Conservation (phyloP, 768 basidiomycete species). For the Suillus bovinus region DNA sequence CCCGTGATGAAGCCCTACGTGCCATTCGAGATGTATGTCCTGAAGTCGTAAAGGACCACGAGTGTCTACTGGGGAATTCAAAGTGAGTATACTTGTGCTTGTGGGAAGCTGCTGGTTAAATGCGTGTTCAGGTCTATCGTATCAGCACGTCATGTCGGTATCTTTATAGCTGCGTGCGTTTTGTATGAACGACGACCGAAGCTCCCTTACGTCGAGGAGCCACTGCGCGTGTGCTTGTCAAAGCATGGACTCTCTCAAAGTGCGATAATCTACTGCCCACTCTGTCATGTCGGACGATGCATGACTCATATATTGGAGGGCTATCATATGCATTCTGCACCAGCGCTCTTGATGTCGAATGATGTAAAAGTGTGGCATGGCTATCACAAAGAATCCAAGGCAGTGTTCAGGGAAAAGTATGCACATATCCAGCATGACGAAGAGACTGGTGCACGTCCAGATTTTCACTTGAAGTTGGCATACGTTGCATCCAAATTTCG, state of each 20-base stretch:
- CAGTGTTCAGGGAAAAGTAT: slow-evolving; percentile 17
- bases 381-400: slow-evolving; percentile 25
- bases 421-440: slow-evolving; percentile 31
- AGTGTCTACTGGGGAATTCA: slow-evolving; percentile 20
- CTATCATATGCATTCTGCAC: slow-evolving; percentile 38
- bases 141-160: slow-evolving; percentile 22
- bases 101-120: slow-evolving; percentile 8
- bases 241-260: slow-evolving; percentile 18
- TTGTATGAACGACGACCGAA: slow-evolving; percentile 23
- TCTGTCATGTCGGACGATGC: slow-evolving; percentile 39
- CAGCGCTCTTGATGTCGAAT: slow-evolving; percentile 31
- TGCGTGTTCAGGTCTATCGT: slow-evolving; percentile 23
- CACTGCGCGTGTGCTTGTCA: background rate
- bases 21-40: slow-evolving; percentile 24
- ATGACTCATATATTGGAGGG: slow-evolving; percentile 36
- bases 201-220: slow-evolving; percentile 19
- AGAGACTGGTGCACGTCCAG: slow-evolving; percentile 36
- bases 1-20: slow-evolving; percentile 41
- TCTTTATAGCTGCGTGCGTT: slow-evolving; percentile 35
- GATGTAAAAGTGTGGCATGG: slow-evolving; percentile 35
- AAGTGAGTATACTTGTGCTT: slow-evolving; percentile 20
- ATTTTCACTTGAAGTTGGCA: slow-evolving; percentile 38
- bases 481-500: slow-evolving; percentile 49
- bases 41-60: slow-evolving; percentile 11
- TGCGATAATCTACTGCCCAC: slow-evolving; percentile 34